phyloP scores from a whole-genome alignment of 768 basidiomycete genomes.

The Lanmaoa pseudosensibilis region DNA sequence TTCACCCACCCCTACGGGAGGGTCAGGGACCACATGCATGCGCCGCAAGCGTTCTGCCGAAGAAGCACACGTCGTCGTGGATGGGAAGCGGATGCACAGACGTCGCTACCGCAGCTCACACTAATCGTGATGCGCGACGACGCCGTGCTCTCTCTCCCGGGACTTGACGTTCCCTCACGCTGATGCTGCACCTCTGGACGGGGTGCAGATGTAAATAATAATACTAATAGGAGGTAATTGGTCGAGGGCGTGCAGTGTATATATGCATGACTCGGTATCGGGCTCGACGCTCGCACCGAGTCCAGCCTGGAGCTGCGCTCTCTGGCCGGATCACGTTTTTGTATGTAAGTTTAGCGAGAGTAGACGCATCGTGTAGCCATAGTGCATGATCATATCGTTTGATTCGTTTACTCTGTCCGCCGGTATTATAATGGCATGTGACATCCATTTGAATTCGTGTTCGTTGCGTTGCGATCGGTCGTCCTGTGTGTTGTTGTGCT shows the following conservation, averaged over 20 bases:
- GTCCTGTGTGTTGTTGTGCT: too few species aligned
- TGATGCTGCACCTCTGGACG: conserved; percentile 7
- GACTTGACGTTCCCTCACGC: background rate
- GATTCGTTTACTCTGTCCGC: too few species aligned
- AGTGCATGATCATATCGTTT: background rate
- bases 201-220: background rate
- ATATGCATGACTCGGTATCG: background rate
- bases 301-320: conserved; percentile 9
- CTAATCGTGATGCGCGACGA: background rate
- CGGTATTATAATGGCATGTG: too few species aligned
- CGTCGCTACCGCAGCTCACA: conserved; percentile 14
- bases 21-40: conserved; percentile 11
- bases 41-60: conserved; percentile 11
- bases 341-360: background rate
- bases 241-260: background rate
- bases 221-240: background rate
- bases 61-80: background rate
- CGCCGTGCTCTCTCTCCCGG: background rate
- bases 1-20: background rate
- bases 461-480: background rate
- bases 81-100: conserved; percentile 17
- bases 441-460: background rate
- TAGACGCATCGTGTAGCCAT: conserved; percentile 11
- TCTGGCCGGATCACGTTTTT: background rate
- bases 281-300: conserved; percentile 3